Evolutionary conservation across 805 yeast genomes (phyloP).

Genomic region (Pichia californica): DNA sequence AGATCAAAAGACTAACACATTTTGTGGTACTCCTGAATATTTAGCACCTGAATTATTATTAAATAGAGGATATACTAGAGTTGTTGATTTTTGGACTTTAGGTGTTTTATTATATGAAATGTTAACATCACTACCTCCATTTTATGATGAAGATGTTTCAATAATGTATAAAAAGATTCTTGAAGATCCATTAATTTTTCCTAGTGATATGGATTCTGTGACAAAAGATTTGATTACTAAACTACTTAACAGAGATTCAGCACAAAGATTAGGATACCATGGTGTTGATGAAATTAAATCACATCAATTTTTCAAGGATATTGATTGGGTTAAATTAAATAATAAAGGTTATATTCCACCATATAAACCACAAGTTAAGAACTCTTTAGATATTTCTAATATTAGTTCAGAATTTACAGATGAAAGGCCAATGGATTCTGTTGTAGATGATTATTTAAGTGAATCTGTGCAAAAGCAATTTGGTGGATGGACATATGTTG

Average conservation of each 20-base stretch:
- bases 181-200: constrained; percentile 84
- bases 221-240: constrained; percentile 76
- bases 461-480: constrained; percentile 96
- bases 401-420: constrained; percentile 89
- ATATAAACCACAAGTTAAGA: constrained; percentile 84
- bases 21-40: constrained; percentile 98
- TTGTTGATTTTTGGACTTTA: constrained; percentile 98
- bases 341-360: constrained; percentile 92
- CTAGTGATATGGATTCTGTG: constrained; percentile 77
- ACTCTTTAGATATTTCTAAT: constrained; percentile 84
- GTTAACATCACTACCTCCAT: constrained; percentile 96
- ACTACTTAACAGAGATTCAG: constrained; percentile 80
- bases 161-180: constrained; percentile 91
- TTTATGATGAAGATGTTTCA: constrained; percentile 88
- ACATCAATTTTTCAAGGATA: constrained; percentile 81
- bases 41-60: constrained; percentile 89
- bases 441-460: constrained; percentile 84
- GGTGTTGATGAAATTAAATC: constrained; percentile 81
- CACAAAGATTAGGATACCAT: constrained; percentile 62
- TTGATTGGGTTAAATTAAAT: constrained; percentile 81
- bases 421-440: constrained; percentile 92
- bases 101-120: constrained; percentile 92
- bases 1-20: constrained; percentile 80
- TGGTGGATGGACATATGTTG: constrained; percentile 98
- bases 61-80: constrained; percentile 91